Conservation (phyloP, 495 filamentous ascomycete genomes). For the Letharia lupina region DNA sequence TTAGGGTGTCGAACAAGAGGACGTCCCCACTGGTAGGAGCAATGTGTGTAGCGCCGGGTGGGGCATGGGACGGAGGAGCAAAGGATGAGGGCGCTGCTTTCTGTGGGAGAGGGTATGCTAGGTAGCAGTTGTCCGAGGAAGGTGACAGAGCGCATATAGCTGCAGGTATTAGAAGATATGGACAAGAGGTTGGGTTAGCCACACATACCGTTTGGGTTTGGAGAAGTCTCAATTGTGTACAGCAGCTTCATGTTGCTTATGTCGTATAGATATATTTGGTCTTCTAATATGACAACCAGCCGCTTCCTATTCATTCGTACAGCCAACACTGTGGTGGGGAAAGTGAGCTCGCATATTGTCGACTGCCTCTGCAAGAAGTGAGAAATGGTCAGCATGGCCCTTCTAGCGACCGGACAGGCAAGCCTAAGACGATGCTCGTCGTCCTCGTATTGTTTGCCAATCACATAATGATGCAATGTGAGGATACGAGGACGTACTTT, state of each 20-base stretch:
- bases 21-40: slow-evolving; percentile 87
- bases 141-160: slow-evolving; percentile 89
- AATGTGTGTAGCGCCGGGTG: slow-evolving; percentile 61
- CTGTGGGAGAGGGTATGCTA: slow-evolving; percentile 86
- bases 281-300: slow-evolving; percentile 84
- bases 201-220: slow-evolving; percentile 66
- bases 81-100: slow-evolving; percentile 59
- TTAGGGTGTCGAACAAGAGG: slow-evolving; percentile 78
- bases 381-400: slow-evolving; percentile 6
- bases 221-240: slow-evolving; percentile 83
- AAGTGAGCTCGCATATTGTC: slow-evolving; percentile 97
- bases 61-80: slow-evolving; percentile 71
- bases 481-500: slow-evolving; percentile 53
- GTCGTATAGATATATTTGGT: slow-evolving; percentile 95
- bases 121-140: slow-evolving; percentile 88
- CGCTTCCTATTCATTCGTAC: slow-evolving; percentile 91
- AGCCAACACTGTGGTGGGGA: slow-evolving; percentile 86
- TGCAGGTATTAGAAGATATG: slow-evolving; percentile 29
- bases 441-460: slow-evolving; percentile 12
- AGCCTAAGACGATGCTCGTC: slow-evolving; percentile 11
- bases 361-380: slow-evolving; percentile 60
- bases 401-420: slow-evolving; percentile 4
- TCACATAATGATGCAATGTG: neutral
- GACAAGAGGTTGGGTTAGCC: neutral
- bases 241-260: slow-evolving; percentile 95